These are phyloP conservation scores for Scedosporium aurantiacum DNA, from an alignment of 2,329 filamentous ascomycete genomes.

Conservation along the genomic window DNA sequence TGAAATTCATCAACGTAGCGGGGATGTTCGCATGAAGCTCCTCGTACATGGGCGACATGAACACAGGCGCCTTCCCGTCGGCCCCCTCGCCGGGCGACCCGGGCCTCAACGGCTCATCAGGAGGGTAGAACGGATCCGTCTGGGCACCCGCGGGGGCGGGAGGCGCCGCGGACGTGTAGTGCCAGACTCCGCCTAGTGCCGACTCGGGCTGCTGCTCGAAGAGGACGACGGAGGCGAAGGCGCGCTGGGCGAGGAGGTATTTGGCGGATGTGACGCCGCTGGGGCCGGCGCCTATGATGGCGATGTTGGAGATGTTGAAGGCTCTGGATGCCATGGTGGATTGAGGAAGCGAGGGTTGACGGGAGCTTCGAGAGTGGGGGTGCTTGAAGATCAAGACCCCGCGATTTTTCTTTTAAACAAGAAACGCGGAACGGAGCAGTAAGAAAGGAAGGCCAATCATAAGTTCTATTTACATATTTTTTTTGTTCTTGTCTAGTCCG, in stretches of 20 bases:
- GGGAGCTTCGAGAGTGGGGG: background rate
- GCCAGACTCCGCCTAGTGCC: conserved; percentile 71
- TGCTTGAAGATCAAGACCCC: background rate
- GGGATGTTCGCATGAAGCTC: conserved; percentile 80
- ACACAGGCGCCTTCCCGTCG: conserved; percentile 38
- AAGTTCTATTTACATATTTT: no score
- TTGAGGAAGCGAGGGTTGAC: background rate
- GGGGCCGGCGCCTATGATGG: conserved; percentile 75
- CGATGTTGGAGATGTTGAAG: conserved; percentile 50
- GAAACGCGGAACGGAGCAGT: no score
- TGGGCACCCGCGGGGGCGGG: conserved; percentile 52
- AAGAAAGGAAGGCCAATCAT: no score
- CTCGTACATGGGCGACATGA: conserved; percentile 77
- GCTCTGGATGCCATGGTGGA: background rate
- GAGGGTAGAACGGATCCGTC: conserved; percentile 49
- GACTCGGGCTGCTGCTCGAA: conserved; percentile 66
- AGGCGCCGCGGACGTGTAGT: conserved; percentile 49
- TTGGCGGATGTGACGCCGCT: conserved; percentile 70
- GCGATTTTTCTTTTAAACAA: no score
- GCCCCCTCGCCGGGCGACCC: conserved; percentile 12
- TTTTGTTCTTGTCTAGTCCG: no score
- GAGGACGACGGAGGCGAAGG: conserved; percentile 59
- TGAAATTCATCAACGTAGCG: conserved; percentile 67
- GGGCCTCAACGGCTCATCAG: conserved; percentile 51
- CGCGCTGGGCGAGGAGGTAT: conserved; percentile 60